Conservation (phyloP, 768 basidiomycete species). For the Hericium coralloides region DNA sequence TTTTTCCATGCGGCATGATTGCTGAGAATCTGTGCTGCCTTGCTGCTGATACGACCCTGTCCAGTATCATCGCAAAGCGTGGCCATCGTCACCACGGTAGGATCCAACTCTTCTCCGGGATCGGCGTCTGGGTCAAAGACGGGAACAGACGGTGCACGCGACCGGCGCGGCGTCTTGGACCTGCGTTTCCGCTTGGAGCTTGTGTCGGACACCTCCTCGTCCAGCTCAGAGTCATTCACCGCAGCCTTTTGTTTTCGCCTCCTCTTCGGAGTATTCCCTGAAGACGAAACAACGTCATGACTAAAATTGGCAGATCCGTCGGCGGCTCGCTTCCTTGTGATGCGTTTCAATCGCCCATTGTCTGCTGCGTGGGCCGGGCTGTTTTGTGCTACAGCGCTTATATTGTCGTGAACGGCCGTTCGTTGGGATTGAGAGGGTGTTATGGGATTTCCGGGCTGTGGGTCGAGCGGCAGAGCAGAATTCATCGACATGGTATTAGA, state of each 20-base stretch:
- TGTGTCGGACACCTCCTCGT: neutral
- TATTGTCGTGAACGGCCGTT: too few relatives aligned
- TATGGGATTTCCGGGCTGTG: too few relatives aligned
- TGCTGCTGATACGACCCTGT: conserved; percentile 70
- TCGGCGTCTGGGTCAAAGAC: conserved; percentile 49
- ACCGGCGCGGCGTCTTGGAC: conserved; percentile 13
- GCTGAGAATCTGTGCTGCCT: conserved; percentile 59
- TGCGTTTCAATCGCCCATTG: too few relatives aligned
- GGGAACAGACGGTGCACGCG: conserved; percentile 34
- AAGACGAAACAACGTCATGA: too few relatives aligned
- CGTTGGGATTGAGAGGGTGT: too few relatives aligned
- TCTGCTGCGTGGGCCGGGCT: too few relatives aligned
- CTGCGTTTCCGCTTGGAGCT: conserved; percentile 3
- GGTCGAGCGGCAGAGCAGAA: too few relatives aligned
- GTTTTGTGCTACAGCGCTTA: too few relatives aligned
- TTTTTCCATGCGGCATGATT: conserved; percentile 70
- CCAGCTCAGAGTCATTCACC: neutral
- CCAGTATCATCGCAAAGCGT: conserved; percentile 69
- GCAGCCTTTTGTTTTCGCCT: neutral
- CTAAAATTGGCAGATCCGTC: too few relatives aligned
- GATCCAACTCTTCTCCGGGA: conserved; percentile 72
- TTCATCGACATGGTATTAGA: too few relatives aligned
- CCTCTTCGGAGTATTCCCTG: conserved; percentile 1
- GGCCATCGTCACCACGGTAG: conserved; percentile 81
- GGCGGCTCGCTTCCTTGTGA: too few relatives aligned